Conservation (phyloP, 2,329 filamentous ascomycete species). For the Scedosporium dehoogii region DNA sequence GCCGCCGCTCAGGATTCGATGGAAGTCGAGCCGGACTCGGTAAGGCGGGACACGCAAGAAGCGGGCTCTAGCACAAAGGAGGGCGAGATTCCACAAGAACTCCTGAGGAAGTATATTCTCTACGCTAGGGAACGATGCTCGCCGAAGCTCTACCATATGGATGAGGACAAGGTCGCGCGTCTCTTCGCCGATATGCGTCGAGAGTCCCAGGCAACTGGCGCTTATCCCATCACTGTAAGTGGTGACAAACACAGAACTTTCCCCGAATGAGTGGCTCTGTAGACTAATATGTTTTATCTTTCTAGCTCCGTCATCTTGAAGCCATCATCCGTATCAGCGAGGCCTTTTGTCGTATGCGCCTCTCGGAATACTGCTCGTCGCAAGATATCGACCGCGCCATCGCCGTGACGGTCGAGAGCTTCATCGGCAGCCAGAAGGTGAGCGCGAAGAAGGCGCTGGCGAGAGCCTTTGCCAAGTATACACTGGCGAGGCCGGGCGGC, state of each 20-base stretch:
- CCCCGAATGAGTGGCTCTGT: not conserved
- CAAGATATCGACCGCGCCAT: conserved; percentile 95
- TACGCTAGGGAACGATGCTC: conserved; percentile 83
- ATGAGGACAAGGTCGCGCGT: conserved; percentile 91
- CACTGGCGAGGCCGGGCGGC: conserved; percentile 41
- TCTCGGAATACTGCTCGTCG: conserved; percentile 88
- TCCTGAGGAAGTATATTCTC: conserved; percentile 92
- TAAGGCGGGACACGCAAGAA: conserved; percentile 21
- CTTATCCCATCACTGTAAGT: conserved; percentile 93
- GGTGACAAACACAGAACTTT: too few relatives aligned
- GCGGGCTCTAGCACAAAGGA: conserved; percentile 24
- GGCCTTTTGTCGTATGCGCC: conserved; percentile 89
- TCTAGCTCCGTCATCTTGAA: conserved; percentile 88
- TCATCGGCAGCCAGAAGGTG: conserved; percentile 92
- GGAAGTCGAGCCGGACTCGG: conserved; percentile 13
- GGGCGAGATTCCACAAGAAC: conserved; percentile 78
- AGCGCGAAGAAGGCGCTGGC: conserved; percentile 95
- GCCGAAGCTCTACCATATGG: conserved; percentile 93
- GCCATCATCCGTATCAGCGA: conserved; percentile 97
- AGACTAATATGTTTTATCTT: conserved; percentile 52
- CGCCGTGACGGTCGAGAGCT: conserved; percentile 90
- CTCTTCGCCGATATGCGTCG: conserved; percentile 94
- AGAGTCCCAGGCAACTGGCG: conserved; percentile 85
- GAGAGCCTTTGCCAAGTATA: conserved; percentile 93
- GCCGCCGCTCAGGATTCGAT: conserved; percentile 34